Evolutionary conservation across 2,329 filamentous ascomycete species (phyloP), one percentile per base, ranked within the genome.

Genomic region (Verticillium nonalfalfae): DNA sequence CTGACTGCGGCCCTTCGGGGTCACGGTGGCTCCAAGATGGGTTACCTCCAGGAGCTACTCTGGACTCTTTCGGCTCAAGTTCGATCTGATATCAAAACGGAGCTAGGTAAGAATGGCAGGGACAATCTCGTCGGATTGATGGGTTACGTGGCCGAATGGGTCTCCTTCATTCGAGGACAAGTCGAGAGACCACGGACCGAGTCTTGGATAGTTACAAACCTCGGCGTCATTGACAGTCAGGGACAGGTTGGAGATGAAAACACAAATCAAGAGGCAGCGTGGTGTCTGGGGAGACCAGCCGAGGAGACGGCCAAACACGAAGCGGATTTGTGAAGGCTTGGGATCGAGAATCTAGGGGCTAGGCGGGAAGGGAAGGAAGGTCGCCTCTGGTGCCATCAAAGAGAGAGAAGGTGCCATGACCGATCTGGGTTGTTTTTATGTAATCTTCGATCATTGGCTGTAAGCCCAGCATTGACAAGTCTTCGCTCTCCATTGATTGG

Each of bases 201-300:
- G 15, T 65, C 66, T 1, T 69, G 69, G 66, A 60, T 63, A n/a
- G 65, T 72, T 7, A 71, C 68, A 15, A 73, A 72, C 60, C 60
- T 73, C 2, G 71, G 71, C 4, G 66, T 64, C 7, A 40, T 72
- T 1, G 67, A 71, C 56, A 69, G 66, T 18, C 40, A 50, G n/a
- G 18, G 9, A 1, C 18, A 21, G 3, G n/a, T 50, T 68, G n/a
- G n/a, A n/a, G n/a, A n/a, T n/a, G n/a, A n/a, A n/a, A n/a, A n/a
- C n/a, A n/a, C n/a, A n/a, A n/a, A n/a, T n/a, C n/a, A n/a, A n/a
- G n/a, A n/a, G n/a, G n/a, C n/a, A n/a, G n/a, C n/a, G n/a, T n/a
- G n/a, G n/a, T n/a, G n/a, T 21, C n/a, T 50, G 45, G 45, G 45
- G 9, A 21, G 18, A 21, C n/a, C 45, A 3, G 18, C 3, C 7